Evolutionary conservation across 257 asterid genomes (phyloP).

Genomic region (Leptodermis oblonga): DNA sequence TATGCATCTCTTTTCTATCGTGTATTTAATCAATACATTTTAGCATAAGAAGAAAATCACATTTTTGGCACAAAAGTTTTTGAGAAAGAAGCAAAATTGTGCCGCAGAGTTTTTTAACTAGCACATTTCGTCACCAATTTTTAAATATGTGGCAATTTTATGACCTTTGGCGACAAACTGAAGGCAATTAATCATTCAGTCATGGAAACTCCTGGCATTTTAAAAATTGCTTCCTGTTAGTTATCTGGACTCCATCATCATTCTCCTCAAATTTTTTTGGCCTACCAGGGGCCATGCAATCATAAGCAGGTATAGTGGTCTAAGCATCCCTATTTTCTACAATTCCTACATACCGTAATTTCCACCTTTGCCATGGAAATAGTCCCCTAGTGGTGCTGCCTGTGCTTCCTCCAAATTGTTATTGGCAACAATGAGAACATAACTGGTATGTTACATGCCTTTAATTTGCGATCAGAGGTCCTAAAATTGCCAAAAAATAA

Average conservation of each 20-base stretch:
- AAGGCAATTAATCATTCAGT: neutral
- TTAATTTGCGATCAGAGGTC: neutral
- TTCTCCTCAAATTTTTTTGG: neutral
- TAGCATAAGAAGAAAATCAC: neutral
- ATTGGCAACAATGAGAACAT: neutral
- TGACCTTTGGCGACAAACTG: neutral
- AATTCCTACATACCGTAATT: neutral
- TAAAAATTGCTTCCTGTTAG: neutral
- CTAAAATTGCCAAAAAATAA: neutral
- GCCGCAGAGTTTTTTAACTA: neutral
- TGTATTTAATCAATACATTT: conserved; percentile 1
- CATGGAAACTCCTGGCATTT: neutral
- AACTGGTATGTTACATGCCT: neutral
- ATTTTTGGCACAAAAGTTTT: neutral
- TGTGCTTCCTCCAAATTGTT: neutral
- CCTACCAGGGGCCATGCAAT: neutral
- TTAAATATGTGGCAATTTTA: neutral
- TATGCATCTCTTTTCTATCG: conserved; percentile 23
- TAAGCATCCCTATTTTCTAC: neutral
- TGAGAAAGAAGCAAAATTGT: neutral
- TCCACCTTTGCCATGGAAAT: neutral
- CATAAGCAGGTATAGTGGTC: neutral
- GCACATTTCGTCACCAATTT: neutral
- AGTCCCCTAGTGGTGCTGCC: neutral
- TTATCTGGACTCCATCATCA: neutral